These are phyloP conservation scores for Coccomyxa sp. DNA, from an alignment of 139 green algal genomes.

Conservation along the genomic window DNA sequence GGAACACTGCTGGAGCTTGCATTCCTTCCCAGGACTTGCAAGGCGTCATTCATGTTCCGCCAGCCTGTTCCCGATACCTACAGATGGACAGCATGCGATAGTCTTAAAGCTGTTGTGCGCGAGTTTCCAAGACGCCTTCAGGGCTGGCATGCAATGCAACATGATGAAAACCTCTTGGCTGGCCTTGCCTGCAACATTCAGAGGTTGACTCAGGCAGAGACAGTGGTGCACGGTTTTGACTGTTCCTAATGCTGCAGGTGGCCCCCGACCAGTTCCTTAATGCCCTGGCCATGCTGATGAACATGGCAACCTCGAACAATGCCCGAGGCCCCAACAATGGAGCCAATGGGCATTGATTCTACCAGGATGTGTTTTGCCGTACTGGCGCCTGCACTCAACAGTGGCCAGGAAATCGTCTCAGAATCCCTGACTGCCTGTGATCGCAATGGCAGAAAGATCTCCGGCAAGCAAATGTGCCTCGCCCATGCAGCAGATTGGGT, in stretches of 20 bases:
- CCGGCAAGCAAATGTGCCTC: no score
- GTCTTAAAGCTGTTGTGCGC: neutral
- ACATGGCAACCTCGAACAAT: no score
- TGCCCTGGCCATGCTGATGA: neutral
- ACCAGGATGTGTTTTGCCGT: no score
- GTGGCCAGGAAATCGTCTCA: no score
- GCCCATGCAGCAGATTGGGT: no score
- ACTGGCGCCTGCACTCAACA: no score
- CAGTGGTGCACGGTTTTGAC: neutral
- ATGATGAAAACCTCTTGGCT: neutral
- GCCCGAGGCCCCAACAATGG: no score
- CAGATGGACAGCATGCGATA: neutral
- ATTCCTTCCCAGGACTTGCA: neutral
- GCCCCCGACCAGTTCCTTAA: neutral
- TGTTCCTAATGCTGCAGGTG: neutral
- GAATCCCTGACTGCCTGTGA: no score
- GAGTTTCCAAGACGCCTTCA: neutral
- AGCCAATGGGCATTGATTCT: no score
- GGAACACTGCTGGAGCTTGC: neutral
- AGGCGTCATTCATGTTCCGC: no score
- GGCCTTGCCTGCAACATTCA: neutral
- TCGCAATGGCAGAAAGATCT: no score
- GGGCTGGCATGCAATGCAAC: neutral
- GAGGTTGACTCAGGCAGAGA: neutral
- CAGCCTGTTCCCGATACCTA: no score